phyloP scores from a whole-genome alignment of 768 basidiomycete species.

The Boletus reticulatus region DNA sequence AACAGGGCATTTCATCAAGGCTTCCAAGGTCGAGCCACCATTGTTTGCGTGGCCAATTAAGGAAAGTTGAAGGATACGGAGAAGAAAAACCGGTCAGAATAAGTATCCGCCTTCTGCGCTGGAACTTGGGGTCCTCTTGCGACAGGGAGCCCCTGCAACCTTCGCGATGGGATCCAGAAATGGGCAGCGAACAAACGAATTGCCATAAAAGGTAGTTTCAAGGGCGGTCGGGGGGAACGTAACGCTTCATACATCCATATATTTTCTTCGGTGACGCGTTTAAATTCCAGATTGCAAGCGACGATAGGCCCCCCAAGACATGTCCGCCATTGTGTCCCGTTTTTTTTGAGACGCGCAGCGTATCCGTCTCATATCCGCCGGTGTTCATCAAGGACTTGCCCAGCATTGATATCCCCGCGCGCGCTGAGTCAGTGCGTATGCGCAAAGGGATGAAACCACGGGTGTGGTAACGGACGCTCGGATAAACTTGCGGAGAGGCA shows the following conservation, averaged over 20 bases:
- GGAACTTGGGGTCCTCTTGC: constrained; percentile 32
- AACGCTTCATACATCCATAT: constrained; percentile 20
- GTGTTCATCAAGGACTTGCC: constrained; percentile 16
- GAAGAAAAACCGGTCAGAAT: constrained; percentile 28
- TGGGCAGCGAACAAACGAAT: constrained; percentile 36
- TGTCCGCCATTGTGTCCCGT: constrained; percentile 14
- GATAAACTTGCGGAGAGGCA: constrained; percentile 16
- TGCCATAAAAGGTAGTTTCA: constrained; percentile 36
- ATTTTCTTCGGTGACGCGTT: constrained; percentile 29
- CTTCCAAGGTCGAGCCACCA: constrained; percentile 27
- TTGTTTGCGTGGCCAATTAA: constrained; percentile 31
- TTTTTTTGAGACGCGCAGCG: constrained; percentile 12
- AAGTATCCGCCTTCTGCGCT: constrained; percentile 33
- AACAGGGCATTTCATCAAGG: constrained; percentile 13
- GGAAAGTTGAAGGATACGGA: constrained; percentile 35
- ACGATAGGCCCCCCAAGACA: constrained; percentile 24
- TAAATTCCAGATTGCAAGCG: constrained; percentile 30
- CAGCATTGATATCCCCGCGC: constrained; percentile 14
- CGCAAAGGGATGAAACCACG: constrained; percentile 19
- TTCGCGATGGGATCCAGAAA: constrained; percentile 32
- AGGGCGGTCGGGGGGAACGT: constrained; percentile 34
- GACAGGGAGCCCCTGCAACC: constrained; percentile 20
- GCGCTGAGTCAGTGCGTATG: constrained; percentile 11
- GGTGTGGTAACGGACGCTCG: constrained; percentile 17
- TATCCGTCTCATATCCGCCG: constrained; percentile 21